Conservation (phyloP, 1,139 yeast genomes). For the Hyphopichia fennica region DNA sequence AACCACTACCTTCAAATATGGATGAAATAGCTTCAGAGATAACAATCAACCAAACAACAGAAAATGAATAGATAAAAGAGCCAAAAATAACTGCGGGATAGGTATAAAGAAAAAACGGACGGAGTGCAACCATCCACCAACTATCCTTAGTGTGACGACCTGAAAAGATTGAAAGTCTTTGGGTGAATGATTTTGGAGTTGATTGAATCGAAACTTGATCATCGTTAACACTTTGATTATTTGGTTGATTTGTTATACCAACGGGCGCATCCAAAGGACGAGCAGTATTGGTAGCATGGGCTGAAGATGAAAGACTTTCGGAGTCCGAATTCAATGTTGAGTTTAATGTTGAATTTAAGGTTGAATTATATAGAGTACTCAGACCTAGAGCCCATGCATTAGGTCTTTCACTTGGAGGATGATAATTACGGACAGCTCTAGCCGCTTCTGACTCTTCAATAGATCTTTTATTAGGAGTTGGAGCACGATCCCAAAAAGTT, state of each 20-base stretch:
- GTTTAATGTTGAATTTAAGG: background rate
- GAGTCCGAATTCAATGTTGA: background rate
- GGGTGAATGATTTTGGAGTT: background rate
- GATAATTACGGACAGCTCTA: constrained; percentile 31
- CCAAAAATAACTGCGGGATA: constrained; percentile 59
- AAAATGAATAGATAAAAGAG: constrained; percentile 52
- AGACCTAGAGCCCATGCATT: constrained; percentile 30
- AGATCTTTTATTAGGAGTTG: constrained; percentile 51
- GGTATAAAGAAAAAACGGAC: constrained; percentile 53
- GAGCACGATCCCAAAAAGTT: constrained; percentile 63
- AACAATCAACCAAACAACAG: constrained; percentile 65
- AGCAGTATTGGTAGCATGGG: constrained; percentile 1
- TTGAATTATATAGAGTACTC: constrained; percentile 8
- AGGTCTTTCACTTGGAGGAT: constrained; percentile 30
- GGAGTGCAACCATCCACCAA: constrained; percentile 58
- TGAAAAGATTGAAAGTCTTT: constrained; percentile 21
- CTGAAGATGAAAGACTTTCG: constrained; percentile 19
- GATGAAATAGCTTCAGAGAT: constrained; percentile 57
- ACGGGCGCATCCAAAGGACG: constrained; percentile 12
- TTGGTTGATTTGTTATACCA: constrained; percentile 13
- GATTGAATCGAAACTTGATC: background rate
- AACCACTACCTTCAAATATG: constrained; percentile 47
- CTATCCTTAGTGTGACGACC: constrained; percentile 53
- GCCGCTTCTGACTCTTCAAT: constrained; percentile 52
- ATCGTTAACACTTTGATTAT: background rate